These are phyloP conservation scores for Pilaira anomala DNA, from an alignment of 192 early-diverging fungal genomes.

Conservation along the genomic window DNA sequence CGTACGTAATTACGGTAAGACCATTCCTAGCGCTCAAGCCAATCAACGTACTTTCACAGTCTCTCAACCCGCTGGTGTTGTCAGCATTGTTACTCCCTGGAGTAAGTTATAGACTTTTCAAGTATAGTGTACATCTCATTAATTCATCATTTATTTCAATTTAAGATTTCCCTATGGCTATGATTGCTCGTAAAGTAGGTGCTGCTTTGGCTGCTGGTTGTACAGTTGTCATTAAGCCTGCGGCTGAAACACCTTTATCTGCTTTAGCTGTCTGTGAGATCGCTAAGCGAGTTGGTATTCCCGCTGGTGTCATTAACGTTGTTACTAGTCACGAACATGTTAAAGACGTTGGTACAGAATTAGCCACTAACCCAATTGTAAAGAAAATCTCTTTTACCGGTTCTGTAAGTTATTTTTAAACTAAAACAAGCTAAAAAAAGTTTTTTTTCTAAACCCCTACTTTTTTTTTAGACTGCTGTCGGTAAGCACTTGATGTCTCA, in stretches of 20 bases:
- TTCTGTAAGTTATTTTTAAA: conserved; percentile 43
- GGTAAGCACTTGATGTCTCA: conserved; percentile 65
- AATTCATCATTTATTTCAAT: conserved; percentile 24
- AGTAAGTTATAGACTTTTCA: conserved; percentile 36
- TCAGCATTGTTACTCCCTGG: conserved; percentile 70
- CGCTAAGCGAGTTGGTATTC: conserved; percentile 56
- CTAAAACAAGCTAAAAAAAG: too few relatives aligned
- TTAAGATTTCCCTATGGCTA: conserved; percentile 81
- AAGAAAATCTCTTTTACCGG: conserved; percentile 78
- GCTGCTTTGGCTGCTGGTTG: conserved; percentile 79
- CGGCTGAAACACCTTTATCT: conserved; percentile 52
- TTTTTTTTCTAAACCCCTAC: neutral
- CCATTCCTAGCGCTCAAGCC: conserved; percentile 60
- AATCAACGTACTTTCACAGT: conserved; percentile 61
- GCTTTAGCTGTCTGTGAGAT: conserved; percentile 52
- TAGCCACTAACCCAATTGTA: conserved; percentile 54
- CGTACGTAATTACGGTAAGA: conserved; percentile 70
- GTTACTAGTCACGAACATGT: conserved; percentile 53
- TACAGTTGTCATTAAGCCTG: conserved; percentile 71
- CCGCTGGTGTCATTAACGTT: conserved; percentile 68
- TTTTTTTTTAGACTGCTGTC: conserved; percentile 47
- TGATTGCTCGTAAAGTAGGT: conserved; percentile 73
- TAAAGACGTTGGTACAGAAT: conserved; percentile 54
- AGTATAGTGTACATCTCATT: neutral
- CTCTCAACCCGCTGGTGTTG: conserved; percentile 78